Conservation (phyloP, 2,329 filamentous ascomycete genomes). For the Sphaerulina vaccinii region DNA sequence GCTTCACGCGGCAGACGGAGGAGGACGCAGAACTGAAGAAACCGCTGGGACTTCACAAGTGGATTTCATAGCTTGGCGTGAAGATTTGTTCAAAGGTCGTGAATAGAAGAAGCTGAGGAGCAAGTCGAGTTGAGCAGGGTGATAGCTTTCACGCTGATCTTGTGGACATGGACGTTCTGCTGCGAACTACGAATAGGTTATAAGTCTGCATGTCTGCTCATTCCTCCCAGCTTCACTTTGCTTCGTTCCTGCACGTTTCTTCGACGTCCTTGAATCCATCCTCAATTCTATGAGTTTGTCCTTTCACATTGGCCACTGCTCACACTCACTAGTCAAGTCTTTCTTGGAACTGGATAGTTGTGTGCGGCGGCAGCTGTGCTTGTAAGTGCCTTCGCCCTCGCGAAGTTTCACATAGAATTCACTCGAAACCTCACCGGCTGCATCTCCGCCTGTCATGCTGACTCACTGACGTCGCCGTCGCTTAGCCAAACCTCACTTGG, state of each 20-base stretch:
- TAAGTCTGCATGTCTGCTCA: neutral
- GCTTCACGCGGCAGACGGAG: neutral
- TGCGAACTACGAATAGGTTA: neutral
- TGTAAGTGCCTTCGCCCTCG: neutral
- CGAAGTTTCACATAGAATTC: constrained; percentile 1
- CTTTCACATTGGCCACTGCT: constrained; percentile 30
- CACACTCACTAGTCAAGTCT: constrained; percentile 28
- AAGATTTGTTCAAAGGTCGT: neutral
- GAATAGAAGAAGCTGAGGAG: neutral
- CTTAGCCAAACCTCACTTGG: constrained; percentile 1
- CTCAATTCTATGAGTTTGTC: constrained; percentile 26
- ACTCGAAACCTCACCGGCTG: constrained; percentile 3
- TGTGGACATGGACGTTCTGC: neutral
- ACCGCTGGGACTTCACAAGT: neutral
- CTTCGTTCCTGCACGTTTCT: neutral
- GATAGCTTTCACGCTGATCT: neutral
- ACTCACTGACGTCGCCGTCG: neutral
- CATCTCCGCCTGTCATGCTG: neutral
- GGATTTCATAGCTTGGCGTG: neutral
- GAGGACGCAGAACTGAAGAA: neutral
- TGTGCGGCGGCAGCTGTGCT: constrained; percentile 12
- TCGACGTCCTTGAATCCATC: neutral
- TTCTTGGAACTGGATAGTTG: constrained; percentile 25
- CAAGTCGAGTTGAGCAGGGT: neutral
- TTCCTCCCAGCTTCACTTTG: neutral